Evolutionary conservation across 495 filamentous ascomycete genomes (phyloP).

Genomic region (Penicillium pulvis): DNA sequence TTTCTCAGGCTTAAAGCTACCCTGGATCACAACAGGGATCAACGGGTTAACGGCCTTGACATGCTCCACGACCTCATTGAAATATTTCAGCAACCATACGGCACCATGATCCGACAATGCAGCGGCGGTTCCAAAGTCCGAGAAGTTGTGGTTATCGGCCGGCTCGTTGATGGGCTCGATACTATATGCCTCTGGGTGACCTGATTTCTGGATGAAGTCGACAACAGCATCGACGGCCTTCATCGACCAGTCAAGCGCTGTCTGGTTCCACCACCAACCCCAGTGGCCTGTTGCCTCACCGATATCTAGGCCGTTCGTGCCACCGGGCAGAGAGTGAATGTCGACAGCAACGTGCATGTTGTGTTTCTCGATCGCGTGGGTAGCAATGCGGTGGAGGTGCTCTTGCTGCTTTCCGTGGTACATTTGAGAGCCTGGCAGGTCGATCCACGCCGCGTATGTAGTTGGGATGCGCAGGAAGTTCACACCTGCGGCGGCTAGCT

Average conservation of each 20-base stretch:
- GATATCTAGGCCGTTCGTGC: slow-evolving; percentile 31
- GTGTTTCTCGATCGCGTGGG: slow-evolving; percentile 31
- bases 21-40: slow-evolving; percentile 36
- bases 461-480: slow-evolving; percentile 36
- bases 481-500: slow-evolving; percentile 25
- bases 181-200: slow-evolving; percentile 27
- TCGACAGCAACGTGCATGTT: slow-evolving; percentile 37
- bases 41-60: slow-evolving; percentile 21
- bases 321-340: slow-evolving; percentile 36
- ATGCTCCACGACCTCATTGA: slow-evolving; percentile 23
- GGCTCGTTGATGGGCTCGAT: slow-evolving; percentile 37
- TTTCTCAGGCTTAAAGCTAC: slow-evolving; percentile 27
- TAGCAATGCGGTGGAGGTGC: slow-evolving; percentile 28
- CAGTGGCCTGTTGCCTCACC: slow-evolving; percentile 33
- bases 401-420: slow-evolving; percentile 33
- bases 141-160: slow-evolving; percentile 29
- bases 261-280: slow-evolving; percentile 34
- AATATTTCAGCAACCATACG: slow-evolving; percentile 30
- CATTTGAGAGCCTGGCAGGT: slow-evolving; percentile 32
- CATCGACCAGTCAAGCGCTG: slow-evolving; percentile 30
- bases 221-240: slow-evolving; percentile 29
- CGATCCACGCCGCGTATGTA: slow-evolving; percentile 30
- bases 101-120: slow-evolving; percentile 31
- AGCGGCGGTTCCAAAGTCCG: slow-evolving; percentile 31
- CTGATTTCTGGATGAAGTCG: slow-evolving; percentile 28